Conservation (phyloP, 2,329 filamentous ascomycete species). For the Hortaea werneckii region DNA sequence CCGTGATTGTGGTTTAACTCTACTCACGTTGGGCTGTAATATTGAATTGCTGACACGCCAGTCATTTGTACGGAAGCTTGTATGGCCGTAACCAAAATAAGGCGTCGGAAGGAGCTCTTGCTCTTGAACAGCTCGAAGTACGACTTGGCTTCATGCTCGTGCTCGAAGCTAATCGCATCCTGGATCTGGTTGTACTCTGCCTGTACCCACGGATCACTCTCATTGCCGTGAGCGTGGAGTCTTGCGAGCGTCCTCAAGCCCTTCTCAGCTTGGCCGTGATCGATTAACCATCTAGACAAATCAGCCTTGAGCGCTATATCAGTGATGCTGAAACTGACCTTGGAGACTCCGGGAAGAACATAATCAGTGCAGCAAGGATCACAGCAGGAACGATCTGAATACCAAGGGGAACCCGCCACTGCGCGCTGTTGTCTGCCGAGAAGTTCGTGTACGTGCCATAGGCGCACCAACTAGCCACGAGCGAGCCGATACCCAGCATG, state of each 20-base stretch:
- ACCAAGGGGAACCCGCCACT: slow-evolving; percentile 56
- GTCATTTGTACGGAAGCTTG: slow-evolving; percentile 70
- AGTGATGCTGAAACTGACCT: slow-evolving; percentile 8
- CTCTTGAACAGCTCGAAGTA: slow-evolving; percentile 59
- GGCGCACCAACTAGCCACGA: slow-evolving; percentile 63
- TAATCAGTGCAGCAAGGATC: slow-evolving; percentile 54
- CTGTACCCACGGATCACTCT: slow-evolving; percentile 56
- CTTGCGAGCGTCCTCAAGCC: slow-evolving; percentile 57
- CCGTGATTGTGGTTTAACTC: too few species aligned
- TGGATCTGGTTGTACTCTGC: slow-evolving; percentile 65
- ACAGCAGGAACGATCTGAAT: slow-evolving; percentile 62
- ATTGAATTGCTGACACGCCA: slow-evolving; percentile 64
- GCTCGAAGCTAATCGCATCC: slow-evolving; percentile 54
- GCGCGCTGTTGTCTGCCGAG: slow-evolving; percentile 34
- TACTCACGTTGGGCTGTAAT: slow-evolving; percentile 40
- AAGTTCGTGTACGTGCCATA: slow-evolving; percentile 51
- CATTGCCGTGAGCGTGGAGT: slow-evolving; percentile 60
- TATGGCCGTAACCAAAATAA: slow-evolving; percentile 58
- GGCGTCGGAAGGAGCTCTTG: slow-evolving; percentile 57
- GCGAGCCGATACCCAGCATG: slow-evolving; percentile 67
- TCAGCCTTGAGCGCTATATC: slow-evolving; percentile 15
- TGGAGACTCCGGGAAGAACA: slow-evolving; percentile 57
- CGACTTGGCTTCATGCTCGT: slow-evolving; percentile 57
- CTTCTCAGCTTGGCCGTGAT: slow-evolving; percentile 54
- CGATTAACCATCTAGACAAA: slow-evolving; percentile 56